These are phyloP conservation scores for Artemisia argyi DNA, from an alignment of 129 eudicot genomes.

Conservation along the genomic window DNA sequence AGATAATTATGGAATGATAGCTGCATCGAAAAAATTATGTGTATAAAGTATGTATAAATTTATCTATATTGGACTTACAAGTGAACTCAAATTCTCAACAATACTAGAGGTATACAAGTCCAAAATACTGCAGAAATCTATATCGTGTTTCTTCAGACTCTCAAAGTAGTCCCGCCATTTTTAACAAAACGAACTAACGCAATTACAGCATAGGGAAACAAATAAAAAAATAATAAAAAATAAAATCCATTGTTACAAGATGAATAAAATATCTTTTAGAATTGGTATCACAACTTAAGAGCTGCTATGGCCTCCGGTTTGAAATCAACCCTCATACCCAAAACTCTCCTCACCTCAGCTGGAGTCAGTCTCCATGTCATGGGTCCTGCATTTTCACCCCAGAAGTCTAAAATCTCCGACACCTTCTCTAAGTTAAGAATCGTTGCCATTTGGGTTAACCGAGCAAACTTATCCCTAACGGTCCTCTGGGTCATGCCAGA, in stretches of 20 bases:
- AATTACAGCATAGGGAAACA: neutral
- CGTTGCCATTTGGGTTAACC: constrained; percentile 96
- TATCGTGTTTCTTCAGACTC: neutral
- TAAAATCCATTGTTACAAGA: constrained; percentile 14
- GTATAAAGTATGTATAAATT: too few species aligned
- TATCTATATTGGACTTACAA: neutral
- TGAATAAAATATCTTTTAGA: neutral
- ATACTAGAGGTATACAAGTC: neutral
- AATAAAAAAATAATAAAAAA: too few species aligned
- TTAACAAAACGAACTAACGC: neutral
- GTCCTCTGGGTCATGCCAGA: constrained; percentile 91
- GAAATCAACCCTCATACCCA: constrained; percentile 83
- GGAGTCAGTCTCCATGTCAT: constrained; percentile 98
- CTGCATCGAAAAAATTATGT: neutral
- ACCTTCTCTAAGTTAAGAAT: constrained; percentile 88
- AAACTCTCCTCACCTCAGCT: constrained; percentile 91
- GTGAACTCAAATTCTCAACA: neutral
- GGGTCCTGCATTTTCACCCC: constrained; percentile 98
- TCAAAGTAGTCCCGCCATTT: neutral
- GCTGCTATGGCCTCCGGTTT: constrained; percentile 93
- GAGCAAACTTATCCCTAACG: constrained; percentile 91
- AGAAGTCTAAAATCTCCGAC: constrained; percentile 90
- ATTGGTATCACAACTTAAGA: constrained; percentile 59
- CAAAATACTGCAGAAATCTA: neutral
- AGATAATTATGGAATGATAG: too few species aligned